Base-by-base conservation (phyloP, 1,284 basidiomycete species). In the Ceratobasidium sp. region DNA sequence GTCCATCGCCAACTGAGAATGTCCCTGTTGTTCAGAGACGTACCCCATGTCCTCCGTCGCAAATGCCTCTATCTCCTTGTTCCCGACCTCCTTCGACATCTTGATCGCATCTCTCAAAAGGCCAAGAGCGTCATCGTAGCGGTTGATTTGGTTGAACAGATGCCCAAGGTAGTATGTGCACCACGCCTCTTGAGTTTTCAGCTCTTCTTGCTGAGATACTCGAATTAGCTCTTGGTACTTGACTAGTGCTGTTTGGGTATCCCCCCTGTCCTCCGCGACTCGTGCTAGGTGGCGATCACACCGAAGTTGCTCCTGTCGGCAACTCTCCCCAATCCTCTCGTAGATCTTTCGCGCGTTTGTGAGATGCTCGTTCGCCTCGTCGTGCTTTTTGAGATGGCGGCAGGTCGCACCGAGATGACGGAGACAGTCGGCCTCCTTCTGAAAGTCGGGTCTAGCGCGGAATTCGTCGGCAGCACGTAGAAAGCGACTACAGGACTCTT, bases 1-100 rank as follows among this genome's bases (percentile, higher is more conserved):
- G 1, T 17, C 36, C 59, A 73, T 50, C 14, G 69, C 69, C 8
- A 19, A n/a, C 19, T 44, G 33, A 4, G 45, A 22, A 19, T 62
- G n/a, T 54, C 59, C 57, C 29, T 62, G 57, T 11, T 22, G 36
- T 44, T 73, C 69, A 8, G 48, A 29, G 14, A 57, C 27, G 27
- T 73, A 62, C 29, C 69, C 69, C 2, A 31, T 62, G 8, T 73
- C 69, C 36, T 73, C 69, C 1, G 29, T 73, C 53, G 69, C 69
- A 45, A 62, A 73, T 17, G 54, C 69, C 31, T 73, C 57, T 14
- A 73, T 51, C 31, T 73, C 69, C 7, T 24, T 29, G 24, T 56
- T 19, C 11, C 9, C 24, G 11, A 41, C 31, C 11, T 24, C 47
- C 19, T 27, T 27, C 27, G 44, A 51, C 14, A 22, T 5, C 15